Percentiles rank a stretch among this genome's conserved stretches.
Evolutionary conservation across 257 asterid genomes (phyloP).

Genomic region (Verbascum thapsus): DNA sequence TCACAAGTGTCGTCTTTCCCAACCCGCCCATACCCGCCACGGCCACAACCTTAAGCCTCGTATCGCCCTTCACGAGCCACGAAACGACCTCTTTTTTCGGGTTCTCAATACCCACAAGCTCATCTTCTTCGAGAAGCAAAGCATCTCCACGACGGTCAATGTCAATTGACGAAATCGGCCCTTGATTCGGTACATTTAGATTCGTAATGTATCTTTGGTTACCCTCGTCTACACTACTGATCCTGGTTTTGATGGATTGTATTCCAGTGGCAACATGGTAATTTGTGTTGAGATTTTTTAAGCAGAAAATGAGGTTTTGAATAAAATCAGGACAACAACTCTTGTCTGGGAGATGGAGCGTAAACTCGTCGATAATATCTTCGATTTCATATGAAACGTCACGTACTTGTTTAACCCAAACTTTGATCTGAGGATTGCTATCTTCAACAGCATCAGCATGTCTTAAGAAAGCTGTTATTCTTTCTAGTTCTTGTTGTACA

Average conservation of each 20-base stretch:
- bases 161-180: not conserved
- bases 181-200: slow-evolving; percentile 1
- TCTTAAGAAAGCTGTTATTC: slow-evolving; percentile 24
- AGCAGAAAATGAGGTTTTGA: not conserved
- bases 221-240: slow-evolving; percentile 22
- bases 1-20: slow-evolving; percentile 41
- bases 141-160: slow-evolving; percentile 29
- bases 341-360: slow-evolving; percentile 5
- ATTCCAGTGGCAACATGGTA: slow-evolving; percentile 19
- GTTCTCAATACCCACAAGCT: slow-evolving; percentile 31
- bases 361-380: slow-evolving; percentile 29
- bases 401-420: slow-evolving; percentile 35
- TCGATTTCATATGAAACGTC: slow-evolving; percentile 33
- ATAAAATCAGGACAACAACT: not conserved
- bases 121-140: slow-evolving; percentile 30
- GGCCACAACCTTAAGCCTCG: slow-evolving; percentile 26
- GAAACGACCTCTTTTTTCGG: not conserved
- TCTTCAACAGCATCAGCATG: slow-evolving; percentile 29
- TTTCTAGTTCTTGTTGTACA: slow-evolving; percentile 24
- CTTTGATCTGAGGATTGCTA: slow-evolving; percentile 31
- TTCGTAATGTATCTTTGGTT: slow-evolving; percentile 25
- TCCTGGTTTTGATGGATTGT: slow-evolving; percentile 16
- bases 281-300: slow-evolving; percentile 5
- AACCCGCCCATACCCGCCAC: slow-evolving; percentile 41
- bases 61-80: slow-evolving; percentile 8